These are phyloP conservation scores for Periconia sp. DNA, from an alignment of 2,329 filamentous ascomycete genomes.

Conservation along the genomic window DNA sequence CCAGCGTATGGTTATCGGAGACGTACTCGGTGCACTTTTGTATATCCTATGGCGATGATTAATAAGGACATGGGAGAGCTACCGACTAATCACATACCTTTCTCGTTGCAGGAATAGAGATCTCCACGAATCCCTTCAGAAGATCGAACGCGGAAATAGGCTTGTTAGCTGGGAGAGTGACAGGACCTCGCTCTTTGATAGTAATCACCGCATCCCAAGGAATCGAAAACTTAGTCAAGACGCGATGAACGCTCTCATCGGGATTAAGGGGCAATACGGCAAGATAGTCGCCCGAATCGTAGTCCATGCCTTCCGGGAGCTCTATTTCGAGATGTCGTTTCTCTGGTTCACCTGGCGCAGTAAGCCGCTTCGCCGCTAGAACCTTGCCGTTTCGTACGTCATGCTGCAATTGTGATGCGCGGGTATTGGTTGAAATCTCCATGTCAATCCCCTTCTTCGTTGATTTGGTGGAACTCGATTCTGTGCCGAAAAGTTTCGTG, in stretches of 20 bases:
- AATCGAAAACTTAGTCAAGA: slow-evolving; percentile 14
- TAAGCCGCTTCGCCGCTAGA: slow-evolving; percentile 15
- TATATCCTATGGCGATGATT: slow-evolving; percentile 7
- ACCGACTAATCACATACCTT: slow-evolving; percentile 7
- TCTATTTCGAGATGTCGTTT: slow-evolving; percentile 26
- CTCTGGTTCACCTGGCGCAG: slow-evolving; percentile 10
- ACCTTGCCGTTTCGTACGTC: slow-evolving; percentile 26
- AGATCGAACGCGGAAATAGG: slow-evolving; percentile 13
- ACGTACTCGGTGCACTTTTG: slow-evolving; percentile 3
- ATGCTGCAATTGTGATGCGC: slow-evolving; percentile 22
- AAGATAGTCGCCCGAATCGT: slow-evolving; percentile 75
- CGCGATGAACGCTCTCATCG: slow-evolving; percentile 14
- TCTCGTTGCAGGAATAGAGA: slow-evolving; percentile 16
- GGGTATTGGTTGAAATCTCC: slow-evolving; percentile 17
- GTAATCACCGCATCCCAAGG: slow-evolving; percentile 18
- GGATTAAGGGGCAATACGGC: slow-evolving; percentile 71
- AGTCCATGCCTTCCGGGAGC: slow-evolving; percentile 55
- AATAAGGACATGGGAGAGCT: neutral
- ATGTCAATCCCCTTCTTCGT: slow-evolving; percentile 6
- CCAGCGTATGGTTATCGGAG: neutral
- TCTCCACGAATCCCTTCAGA: slow-evolving; percentile 15
- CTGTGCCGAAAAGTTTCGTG: slow-evolving; percentile 10
- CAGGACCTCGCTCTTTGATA: slow-evolving; percentile 3
- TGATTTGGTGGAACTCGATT: neutral
- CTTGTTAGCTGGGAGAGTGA: slow-evolving; percentile 8